Evolutionary conservation across 2,329 filamentous ascomycete genomes (phyloP).

Genomic region (Talaromyces rugulosus): DNA sequence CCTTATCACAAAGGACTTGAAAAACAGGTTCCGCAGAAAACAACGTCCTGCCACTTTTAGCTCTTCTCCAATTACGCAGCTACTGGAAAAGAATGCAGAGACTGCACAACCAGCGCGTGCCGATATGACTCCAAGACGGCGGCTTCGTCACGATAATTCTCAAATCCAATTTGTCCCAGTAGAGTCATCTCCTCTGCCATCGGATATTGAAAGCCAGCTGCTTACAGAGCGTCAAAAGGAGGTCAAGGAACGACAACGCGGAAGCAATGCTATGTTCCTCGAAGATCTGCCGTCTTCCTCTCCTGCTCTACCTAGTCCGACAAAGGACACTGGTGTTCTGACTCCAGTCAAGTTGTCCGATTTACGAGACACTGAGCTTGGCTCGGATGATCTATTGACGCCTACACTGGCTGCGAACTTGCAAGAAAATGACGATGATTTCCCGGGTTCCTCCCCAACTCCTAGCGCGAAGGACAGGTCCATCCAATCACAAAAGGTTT

Average conservation of each 20-base stretch:
- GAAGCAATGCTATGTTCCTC: constrained; percentile 62
- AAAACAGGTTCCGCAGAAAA: constrained; percentile 7
- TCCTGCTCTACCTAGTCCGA: constrained; percentile 22
- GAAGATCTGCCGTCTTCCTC: constrained; percentile 58
- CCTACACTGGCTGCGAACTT: constrained; percentile 37
- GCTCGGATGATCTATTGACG: constrained; percentile 33
- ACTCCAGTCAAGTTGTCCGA: constrained; percentile 27
- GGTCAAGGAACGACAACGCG: constrained; percentile 66
- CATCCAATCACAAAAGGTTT: constrained; percentile 26
- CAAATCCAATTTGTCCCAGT: constrained; percentile 74
- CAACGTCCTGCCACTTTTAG: constrained; percentile 16
- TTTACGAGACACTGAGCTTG: constrained; percentile 21
- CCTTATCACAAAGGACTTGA: constrained; percentile 5
- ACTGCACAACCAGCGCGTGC: constrained; percentile 24
- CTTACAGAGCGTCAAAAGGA: constrained; percentile 78
- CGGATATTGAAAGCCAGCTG: constrained; percentile 60
- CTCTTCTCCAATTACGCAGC: constrained; percentile 26
- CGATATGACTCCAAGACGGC: constrained; percentile 45
- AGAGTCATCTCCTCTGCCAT: constrained; percentile 52
- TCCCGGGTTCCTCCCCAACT: constrained; percentile 51
- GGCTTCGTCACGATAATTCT: constrained; percentile 72
- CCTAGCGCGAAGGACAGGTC: constrained; percentile 37
- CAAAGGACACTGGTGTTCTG: constrained; percentile 17
- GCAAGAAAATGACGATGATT: constrained; percentile 40
- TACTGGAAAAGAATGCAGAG: constrained; percentile 14